phyloP scores from a whole-genome alignment of 257 asterid genomes.

The Ehretia macrophylla region DNA sequence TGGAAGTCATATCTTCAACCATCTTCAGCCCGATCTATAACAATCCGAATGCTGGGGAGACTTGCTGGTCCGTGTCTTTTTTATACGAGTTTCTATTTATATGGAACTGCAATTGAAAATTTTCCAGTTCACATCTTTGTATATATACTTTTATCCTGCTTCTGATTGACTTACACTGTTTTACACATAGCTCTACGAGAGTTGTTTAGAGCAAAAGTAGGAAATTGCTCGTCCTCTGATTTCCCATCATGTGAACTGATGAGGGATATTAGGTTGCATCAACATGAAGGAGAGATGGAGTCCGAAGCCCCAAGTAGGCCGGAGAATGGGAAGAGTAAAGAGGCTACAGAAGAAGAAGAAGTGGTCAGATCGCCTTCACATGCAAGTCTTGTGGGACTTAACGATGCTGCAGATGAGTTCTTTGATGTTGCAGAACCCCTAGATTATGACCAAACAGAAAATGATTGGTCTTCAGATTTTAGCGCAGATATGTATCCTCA shows the following conservation, averaged over 20 bases:
- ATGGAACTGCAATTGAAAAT: neutral
- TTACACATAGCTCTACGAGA: constrained; percentile 71
- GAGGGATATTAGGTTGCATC: constrained; percentile 44
- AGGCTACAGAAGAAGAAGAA: constrained; percentile 49
- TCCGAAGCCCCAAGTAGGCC: constrained; percentile 46
- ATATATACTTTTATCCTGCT: neutral
- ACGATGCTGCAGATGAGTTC: constrained; percentile 87
- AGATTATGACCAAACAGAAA: constrained; percentile 73
- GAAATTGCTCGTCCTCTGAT: constrained; percentile 44
- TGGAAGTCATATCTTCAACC: constrained; percentile 66
- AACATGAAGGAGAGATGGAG: constrained; percentile 40
- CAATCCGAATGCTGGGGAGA: constrained; percentile 55
- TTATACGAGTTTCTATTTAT: neutral
- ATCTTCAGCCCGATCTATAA: constrained; percentile 63
- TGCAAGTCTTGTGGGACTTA: constrained; percentile 80
- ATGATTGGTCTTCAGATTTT: constrained; percentile 77
- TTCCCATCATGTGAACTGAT: constrained; percentile 73
- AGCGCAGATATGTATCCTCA: constrained; percentile 56
- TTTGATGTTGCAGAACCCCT: constrained; percentile 90
- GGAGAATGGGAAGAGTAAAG: constrained; percentile 47
- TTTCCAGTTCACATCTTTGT: neutral
- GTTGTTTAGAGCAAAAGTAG: constrained; percentile 70
- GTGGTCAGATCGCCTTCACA: constrained; percentile 62
- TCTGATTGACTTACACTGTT: neutral
- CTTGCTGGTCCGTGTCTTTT: constrained; percentile 18